Evolutionary conservation across 371 early-diverging fungal species (phyloP).

Genomic region (Mucor racemosus): DNA sequence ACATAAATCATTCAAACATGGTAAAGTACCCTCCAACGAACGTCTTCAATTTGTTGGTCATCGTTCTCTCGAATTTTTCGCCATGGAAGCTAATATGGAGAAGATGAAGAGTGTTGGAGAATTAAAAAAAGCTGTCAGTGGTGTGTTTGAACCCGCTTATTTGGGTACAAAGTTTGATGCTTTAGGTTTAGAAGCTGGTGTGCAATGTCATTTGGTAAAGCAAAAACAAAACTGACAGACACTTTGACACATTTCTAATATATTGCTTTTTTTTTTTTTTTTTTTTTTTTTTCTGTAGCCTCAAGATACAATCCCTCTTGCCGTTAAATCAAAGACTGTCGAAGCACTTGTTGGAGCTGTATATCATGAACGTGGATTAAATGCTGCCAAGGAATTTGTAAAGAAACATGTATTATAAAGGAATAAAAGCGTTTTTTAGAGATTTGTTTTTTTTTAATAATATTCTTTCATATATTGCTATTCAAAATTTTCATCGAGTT

Average conservation of each 20-base stretch:
- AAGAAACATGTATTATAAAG: slow-evolving; percentile 24
- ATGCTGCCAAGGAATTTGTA: slow-evolving; percentile 33
- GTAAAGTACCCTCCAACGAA: slow-evolving; percentile 66
- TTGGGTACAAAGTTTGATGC: slow-evolving; percentile 38
- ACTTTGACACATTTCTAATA: too few species aligned
- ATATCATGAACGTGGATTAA: slow-evolving; percentile 34
- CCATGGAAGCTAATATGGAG: slow-evolving; percentile 27
- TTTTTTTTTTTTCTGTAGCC: slow-evolving; percentile 14
- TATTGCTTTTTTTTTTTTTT: not conserved
- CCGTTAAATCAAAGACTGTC: slow-evolving; percentile 26
- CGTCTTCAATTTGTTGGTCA: slow-evolving; percentile 65
- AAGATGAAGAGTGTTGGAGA: slow-evolving; percentile 18
- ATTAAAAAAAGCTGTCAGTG: slow-evolving; percentile 17
- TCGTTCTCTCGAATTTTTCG: slow-evolving; percentile 44
- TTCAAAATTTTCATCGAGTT: too few species aligned
- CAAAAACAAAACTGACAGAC: too few species aligned
- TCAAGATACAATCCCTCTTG: not conserved
- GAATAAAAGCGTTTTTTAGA: slow-evolving; percentile 8
- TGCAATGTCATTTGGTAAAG: slow-evolving; percentile 45
- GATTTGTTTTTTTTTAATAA: not conserved
- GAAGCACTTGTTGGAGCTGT: slow-evolving; percentile 31
- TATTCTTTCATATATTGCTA: too few species aligned
- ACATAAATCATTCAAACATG: slow-evolving; percentile 73
- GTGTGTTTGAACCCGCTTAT: slow-evolving; percentile 10
- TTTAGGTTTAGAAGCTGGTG: slow-evolving; percentile 35